Percentiles rank a stretch among this genome's conserved stretches.
Evolutionary conservation across 2,329 filamentous ascomycete genomes (phyloP).

Genomic region (Xylariaceae sp.): DNA sequence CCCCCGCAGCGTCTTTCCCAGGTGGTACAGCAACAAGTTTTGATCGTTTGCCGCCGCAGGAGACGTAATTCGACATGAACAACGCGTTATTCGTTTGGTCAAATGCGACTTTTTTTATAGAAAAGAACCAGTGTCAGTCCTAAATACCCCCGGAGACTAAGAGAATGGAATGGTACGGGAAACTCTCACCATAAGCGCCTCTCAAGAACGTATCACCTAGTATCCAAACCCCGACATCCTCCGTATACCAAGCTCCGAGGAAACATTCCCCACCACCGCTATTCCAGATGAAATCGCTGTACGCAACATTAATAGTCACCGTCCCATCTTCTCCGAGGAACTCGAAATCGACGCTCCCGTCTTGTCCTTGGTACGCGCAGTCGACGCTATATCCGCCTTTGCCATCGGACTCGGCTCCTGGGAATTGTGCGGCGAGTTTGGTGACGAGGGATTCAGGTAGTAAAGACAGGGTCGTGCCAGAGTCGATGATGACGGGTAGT

Average conservation of each 20-base stretch:
- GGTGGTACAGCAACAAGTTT: constrained; percentile 28
- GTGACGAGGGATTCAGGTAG: constrained; percentile 40
- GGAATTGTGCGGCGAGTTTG: constrained; percentile 40
- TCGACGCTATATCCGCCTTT: constrained; percentile 41
- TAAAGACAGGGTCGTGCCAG: constrained; percentile 45
- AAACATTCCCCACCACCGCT: constrained; percentile 24
- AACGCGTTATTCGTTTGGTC: constrained; percentile 30
- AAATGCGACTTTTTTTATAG: constrained; percentile 26
- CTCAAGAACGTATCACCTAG: constrained; percentile 31
- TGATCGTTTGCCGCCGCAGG: constrained; percentile 21
- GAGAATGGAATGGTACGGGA: background rate
- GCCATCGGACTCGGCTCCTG: constrained; percentile 35
- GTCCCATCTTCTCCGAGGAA: constrained; percentile 29
- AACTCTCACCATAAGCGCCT: constrained; percentile 29
- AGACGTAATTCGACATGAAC: constrained; percentile 29
- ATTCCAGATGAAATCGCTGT: constrained; percentile 31
- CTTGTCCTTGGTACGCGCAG: constrained; percentile 35
- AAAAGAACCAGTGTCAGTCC: background rate
- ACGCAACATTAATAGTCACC: constrained; percentile 31
- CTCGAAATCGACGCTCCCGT: constrained; percentile 44
- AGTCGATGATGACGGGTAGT: constrained; percentile 45
- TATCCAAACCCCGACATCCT: constrained; percentile 26
- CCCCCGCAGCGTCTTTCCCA: constrained; percentile 24
- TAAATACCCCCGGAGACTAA: background rate
- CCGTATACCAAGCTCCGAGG: constrained; percentile 26